Conservation (phyloP, 768 basidiomycete genomes). For the Porphyrellus cyaneotinctus region DNA sequence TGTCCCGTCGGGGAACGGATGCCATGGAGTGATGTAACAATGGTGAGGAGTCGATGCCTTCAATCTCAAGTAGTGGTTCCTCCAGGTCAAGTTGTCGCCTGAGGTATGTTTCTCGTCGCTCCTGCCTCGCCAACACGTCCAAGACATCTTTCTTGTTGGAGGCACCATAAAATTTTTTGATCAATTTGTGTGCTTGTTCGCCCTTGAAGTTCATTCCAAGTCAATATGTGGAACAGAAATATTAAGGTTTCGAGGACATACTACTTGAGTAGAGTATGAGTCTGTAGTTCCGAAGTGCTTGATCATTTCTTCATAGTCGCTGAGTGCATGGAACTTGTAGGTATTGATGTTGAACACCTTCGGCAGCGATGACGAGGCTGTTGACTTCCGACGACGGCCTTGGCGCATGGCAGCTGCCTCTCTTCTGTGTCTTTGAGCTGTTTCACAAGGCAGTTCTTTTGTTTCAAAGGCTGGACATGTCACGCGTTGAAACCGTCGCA, state of each 20-base stretch:
- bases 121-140: slow-evolving; percentile 7
- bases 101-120: slow-evolving; percentile 2
- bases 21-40: slow-evolving; percentile 5
- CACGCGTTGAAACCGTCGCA: neutral
- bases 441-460: neutral
- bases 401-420: neutral
- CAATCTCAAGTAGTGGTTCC: neutral
- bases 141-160: slow-evolving; percentile 18
- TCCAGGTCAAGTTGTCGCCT: neutral
- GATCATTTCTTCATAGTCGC: slow-evolving; percentile 22
- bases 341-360: slow-evolving; percentile 26
- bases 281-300: neutral
- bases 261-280: neutral
- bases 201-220: neutral
- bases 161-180: slow-evolving; percentile 26
- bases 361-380: neutral
- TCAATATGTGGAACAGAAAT: neutral
- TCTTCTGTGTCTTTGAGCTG: neutral
- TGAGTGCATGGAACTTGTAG: slow-evolving; percentile 29
- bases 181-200: neutral
- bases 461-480: neutral
- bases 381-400: neutral
- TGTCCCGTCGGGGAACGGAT: neutral
- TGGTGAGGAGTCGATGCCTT: neutral
- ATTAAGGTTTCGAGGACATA: neutral